phyloP scores from a whole-genome alignment of 345 rosid genomes.

The Citrus mangshanensis region DNA sequence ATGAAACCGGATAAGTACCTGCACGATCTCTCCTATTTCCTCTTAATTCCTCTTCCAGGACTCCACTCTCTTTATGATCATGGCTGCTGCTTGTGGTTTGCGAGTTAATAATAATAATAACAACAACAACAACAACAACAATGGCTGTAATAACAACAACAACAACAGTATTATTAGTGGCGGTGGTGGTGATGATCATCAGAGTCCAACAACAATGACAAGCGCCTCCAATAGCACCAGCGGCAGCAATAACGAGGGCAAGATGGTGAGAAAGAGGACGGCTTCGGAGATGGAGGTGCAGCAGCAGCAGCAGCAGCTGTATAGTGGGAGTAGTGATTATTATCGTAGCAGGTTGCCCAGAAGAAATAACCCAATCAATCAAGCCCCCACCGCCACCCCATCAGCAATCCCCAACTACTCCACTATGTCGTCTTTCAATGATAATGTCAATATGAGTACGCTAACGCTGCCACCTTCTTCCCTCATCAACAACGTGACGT shows the following conservation, averaged over 20 bases:
- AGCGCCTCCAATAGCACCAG: slow-evolving; percentile 19
- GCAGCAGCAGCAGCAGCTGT: slow-evolving; percentile 18
- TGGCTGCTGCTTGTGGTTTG: slow-evolving; percentile 52
- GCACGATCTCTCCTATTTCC: not conserved
- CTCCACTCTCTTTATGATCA: slow-evolving; percentile 1
- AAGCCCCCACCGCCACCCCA: slow-evolving; percentile 17
- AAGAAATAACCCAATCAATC: slow-evolving; percentile 21
- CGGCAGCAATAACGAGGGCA: slow-evolving; percentile 21
- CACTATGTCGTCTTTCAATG: slow-evolving; percentile 26
- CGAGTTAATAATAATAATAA: slow-evolving; percentile 15
- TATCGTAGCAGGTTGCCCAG: slow-evolving; percentile 42
- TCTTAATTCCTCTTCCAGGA: not conserved
- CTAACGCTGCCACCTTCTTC: slow-evolving; percentile 27
- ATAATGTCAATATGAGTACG: slow-evolving; percentile 12
- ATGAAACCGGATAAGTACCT: not conserved
- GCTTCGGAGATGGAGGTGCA: slow-evolving; percentile 71
- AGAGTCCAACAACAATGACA: slow-evolving; percentile 8
- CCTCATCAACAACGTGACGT: slow-evolving; percentile 45
- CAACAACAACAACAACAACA: no score
- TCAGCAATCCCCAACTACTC: slow-evolving; percentile 50
- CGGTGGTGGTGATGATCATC: not conserved
- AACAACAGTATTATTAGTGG: not conserved
- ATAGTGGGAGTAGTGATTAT: slow-evolving; percentile 19
- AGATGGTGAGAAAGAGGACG: slow-evolving; percentile 77
- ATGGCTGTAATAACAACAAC: no score